Percentiles rank a stretch among this genome's conserved stretches.
These are phyloP conservation scores for Scytalidium sp. DNA, from an alignment of 2,329 filamentous ascomycete genomes.

Conservation along the genomic window DNA sequence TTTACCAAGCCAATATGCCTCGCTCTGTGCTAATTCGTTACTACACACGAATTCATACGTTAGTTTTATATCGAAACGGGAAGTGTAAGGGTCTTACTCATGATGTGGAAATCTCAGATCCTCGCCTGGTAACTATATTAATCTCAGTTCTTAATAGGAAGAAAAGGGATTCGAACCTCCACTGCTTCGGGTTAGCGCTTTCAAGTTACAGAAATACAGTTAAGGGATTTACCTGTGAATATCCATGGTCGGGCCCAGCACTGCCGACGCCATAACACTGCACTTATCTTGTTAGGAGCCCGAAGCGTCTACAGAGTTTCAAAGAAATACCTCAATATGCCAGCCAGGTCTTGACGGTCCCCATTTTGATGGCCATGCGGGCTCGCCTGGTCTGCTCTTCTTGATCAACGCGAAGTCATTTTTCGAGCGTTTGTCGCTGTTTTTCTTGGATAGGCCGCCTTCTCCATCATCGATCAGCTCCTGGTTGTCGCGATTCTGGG, in stretches of 20 bases:
- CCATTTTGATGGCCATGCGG: slow-evolving; percentile 83
- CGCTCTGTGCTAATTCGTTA: slow-evolving; percentile 83
- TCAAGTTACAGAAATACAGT: background rate
- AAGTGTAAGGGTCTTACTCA: slow-evolving; percentile 40
- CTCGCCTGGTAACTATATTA: slow-evolving; percentile 49
- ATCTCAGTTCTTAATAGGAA: slow-evolving; percentile 1
- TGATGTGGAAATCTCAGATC: slow-evolving; percentile 87
- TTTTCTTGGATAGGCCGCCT: slow-evolving; percentile 64
- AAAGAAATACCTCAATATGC: slow-evolving; percentile 67
- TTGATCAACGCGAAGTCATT: slow-evolving; percentile 94
- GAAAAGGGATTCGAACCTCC: slow-evolving; percentile 3
- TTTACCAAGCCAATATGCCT: slow-evolving; percentile 61
- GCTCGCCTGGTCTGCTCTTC: slow-evolving; percentile 82
- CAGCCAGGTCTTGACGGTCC: slow-evolving; percentile 85
- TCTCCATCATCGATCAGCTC: slow-evolving; percentile 82
- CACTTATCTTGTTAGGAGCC: slow-evolving; percentile 54
- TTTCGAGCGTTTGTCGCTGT: slow-evolving; percentile 64
- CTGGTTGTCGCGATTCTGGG: slow-evolving; percentile 79
- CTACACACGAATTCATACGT: slow-evolving; percentile 1
- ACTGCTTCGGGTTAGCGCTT: slow-evolving; percentile 2
- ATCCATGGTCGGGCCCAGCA: slow-evolving; percentile 77
- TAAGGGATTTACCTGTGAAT: slow-evolving; percentile 67
- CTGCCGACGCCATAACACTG: slow-evolving; percentile 85
- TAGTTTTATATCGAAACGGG: slow-evolving; percentile 1
- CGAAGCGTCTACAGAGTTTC: background rate